Evolutionary conservation across 768 basidiomycete species (phyloP).

Genomic region (Macrolepiota albuminosa): DNA sequence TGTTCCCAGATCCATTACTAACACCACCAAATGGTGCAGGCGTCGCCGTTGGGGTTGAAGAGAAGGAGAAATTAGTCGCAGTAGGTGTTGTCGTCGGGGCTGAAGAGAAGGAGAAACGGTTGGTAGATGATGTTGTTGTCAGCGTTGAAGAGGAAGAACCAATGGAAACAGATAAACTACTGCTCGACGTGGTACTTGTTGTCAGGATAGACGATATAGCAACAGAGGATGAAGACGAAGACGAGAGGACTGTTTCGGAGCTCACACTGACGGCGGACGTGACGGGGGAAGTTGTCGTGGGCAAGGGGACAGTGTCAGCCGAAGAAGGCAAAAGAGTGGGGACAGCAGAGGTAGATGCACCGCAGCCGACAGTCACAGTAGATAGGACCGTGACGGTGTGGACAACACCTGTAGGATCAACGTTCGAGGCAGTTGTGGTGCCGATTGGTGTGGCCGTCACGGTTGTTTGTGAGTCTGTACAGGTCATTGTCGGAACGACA

Average conservation of each 20-base stretch:
- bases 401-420: conserved; percentile 17
- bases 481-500: not conserved
- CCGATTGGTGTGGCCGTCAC: not conserved
- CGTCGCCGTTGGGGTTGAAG: conserved; percentile 7
- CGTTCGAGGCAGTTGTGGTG: not conserved
- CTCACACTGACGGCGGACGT: not conserved
- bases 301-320: not conserved
- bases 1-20: conserved; percentile 8
- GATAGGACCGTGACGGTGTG: conserved; percentile 32
- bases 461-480: not conserved
- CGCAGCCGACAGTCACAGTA: conserved; percentile 24
- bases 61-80: conserved; percentile 3
- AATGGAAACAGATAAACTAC: conserved; percentile 4
- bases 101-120: not conserved
- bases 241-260: not conserved
- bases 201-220: not conserved
- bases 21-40: conserved; percentile 5
- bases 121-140: not conserved
- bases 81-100: not conserved
- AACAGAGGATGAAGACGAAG: not conserved
- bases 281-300: not conserved
- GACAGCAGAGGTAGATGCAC: conserved; percentile 5
- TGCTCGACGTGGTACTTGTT: not conserved
- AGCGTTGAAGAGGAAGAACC: conserved; percentile 1
- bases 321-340: conserved; percentile 8